Evolutionary conservation across 768 basidiomycete species (phyloP), one percentile per base, ranked within the genome.

Genomic region (Naganishia vishniacii): DNA sequence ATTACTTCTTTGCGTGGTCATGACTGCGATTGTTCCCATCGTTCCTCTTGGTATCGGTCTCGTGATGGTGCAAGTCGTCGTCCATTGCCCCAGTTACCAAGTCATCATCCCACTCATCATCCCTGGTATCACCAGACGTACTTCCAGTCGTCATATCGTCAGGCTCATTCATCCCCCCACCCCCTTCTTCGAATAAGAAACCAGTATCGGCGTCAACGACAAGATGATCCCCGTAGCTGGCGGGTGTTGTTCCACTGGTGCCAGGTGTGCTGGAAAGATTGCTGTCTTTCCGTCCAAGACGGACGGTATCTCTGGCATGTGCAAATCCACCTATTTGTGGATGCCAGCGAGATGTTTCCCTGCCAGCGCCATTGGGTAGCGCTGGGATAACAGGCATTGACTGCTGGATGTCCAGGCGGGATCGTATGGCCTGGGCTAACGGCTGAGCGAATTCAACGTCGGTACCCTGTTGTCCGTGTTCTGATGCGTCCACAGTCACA

Each of bases 31-130:
- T 37, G 34, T 37, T 37, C 34, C 8, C 34, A 7, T 37, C 15
- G 34, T n/a, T n/a, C n/a, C n/a, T n/a, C n/a, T n/a, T n/a, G n/a
- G n/a, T n/a, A n/a, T n/a, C n/a, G n/a, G n/a, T n/a, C n/a, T 9
- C 1, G 5, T 28, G 6, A 46, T 25, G 48, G 31, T 51, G 49
- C 49, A 28, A 51, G 16, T 51, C 49, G 20, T 51, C 49, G 32
- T 51, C 49, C 49, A 51, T 51, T 18, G 18, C 49, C 6, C 49
- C 49, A 2, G 49, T 51, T 31, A 51, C 49, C 18, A 51, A 32
- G 32, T 51, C 49, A 32, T 51, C 49, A 12, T 51, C 49, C 49
- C 49, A 51, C 20, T 51, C 49, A 32, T 51, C 49, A 51, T 51
- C 49, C 18, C 49, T 51, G 13, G 49, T 51, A 34, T 51, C 49